Percentiles rank a stretch among this genome's conserved stretches.
Conservation (phyloP, 257 asterid genomes). For the Ocimum tenuiflorum region DNA sequence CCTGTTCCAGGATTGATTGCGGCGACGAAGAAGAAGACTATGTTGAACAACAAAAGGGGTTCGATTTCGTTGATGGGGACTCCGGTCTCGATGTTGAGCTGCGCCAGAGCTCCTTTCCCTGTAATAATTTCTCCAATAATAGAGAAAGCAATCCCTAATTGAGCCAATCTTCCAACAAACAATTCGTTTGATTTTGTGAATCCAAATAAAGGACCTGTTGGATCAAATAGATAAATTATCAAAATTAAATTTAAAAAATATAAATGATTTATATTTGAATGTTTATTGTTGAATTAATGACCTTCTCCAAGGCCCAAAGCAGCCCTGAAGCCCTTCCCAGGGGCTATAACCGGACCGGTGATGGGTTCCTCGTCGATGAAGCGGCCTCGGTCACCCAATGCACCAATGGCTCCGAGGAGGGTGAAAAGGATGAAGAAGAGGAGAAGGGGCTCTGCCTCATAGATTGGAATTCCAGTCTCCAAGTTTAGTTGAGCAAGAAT, state of each 20-base stretch:
- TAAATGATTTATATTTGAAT: no score
- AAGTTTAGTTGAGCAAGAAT: no score
- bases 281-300: no score
- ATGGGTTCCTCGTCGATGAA: no score
- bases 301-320: slow-evolving; percentile 73
- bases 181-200: slow-evolving; percentile 91
- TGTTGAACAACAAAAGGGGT: slow-evolving; percentile 77
- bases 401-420: no score
- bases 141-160: slow-evolving; percentile 83
- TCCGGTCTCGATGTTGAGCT: slow-evolving; percentile 82
- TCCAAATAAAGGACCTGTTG: slow-evolving; percentile 74
- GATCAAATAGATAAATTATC: no score
- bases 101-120: slow-evolving; percentile 95
- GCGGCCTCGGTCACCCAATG: no score
- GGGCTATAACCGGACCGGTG: slow-evolving; percentile 51
- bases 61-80: slow-evolving; percentile 79
- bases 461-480: no score
- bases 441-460: no score
- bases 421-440: no score
- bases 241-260: no score
- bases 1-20: slow-evolving; percentile 95
- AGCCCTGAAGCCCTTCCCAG: slow-evolving; percentile 60
- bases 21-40: slow-evolving; percentile 79
- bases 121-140: slow-evolving; percentile 84
- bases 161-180: slow-evolving; percentile 93